These are phyloP conservation scores for Sporothrix pseudoabietina DNA, from an alignment of 2,329 filamentous ascomycete species.

Conservation along the genomic window DNA sequence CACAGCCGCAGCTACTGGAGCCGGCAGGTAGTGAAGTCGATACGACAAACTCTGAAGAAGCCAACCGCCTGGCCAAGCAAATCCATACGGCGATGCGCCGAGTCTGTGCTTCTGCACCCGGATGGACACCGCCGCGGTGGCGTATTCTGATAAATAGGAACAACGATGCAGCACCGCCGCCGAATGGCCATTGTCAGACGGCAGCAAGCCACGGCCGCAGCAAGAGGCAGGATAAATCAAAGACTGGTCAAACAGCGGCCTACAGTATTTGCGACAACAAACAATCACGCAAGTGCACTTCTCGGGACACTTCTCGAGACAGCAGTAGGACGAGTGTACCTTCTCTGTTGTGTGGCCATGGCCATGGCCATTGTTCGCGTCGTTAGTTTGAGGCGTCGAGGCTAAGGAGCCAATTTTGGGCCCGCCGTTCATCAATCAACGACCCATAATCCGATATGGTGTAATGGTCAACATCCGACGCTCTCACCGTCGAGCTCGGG, in stretches of 20 bases:
- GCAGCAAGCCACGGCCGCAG: too few relatives aligned
- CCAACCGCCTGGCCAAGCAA: constrained; percentile 44
- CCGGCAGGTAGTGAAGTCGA: neutral
- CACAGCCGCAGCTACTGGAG: neutral
- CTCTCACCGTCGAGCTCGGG: neutral
- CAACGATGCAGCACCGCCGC: neutral
- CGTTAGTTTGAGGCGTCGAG: neutral
- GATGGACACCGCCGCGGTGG: constrained; percentile 45
- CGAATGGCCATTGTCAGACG: neutral
- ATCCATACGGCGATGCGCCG: constrained; percentile 32
- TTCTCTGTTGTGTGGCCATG: neutral
- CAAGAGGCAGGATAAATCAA: neutral
- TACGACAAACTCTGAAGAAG: constrained; percentile 28
- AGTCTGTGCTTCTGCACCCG: constrained; percentile 30
- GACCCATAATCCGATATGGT: neutral
- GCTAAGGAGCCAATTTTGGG: neutral
- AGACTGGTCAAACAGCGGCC: neutral
- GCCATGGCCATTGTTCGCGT: neutral
- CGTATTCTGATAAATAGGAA: constrained; percentile 41
- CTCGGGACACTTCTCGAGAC: neutral
- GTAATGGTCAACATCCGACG: neutral
- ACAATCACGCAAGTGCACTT: neutral
- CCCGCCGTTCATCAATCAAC: neutral
- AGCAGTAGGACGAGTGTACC: neutral
- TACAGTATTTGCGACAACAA: neutral